Base-by-base conservation (phyloP, 2,329 filamentous ascomycete species). In the Penicillium sumatraense region DNA sequence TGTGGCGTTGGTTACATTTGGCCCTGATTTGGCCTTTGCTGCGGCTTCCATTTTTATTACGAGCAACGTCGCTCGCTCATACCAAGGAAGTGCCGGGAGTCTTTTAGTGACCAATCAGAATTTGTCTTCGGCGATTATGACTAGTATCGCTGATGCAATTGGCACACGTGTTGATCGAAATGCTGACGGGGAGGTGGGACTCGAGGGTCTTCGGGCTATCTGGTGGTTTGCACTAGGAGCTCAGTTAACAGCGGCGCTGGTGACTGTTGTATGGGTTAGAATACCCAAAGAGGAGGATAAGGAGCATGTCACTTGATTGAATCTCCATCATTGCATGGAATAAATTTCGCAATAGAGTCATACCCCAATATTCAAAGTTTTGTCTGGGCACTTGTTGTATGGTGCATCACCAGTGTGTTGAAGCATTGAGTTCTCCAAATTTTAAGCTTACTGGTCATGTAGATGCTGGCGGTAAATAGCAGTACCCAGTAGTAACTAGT, bases 31-130 rank as follows among this genome's bases (percentile, higher is more conserved):
- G 49, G 75, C 75, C 24, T 81, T 80, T 54, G 78, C 78, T 0
- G 78, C 78, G 0, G 78, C 78, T 1, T 75, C 75, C n/a, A 80
- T 80, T 41, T 80, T 80, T 64, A 79, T 80, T 54, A 80, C 78
- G 0, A 75, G 71, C 10, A 78, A 72, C 46, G 78, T 81, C 5
- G 72, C 76, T 1, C 61, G 77, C n/a, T 77, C 72, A 1, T 80
- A 80, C 50, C 78, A 81, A 55, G 78, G 77, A 3, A 74, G 72
- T 10, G 78, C 78, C 0, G 78, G 77, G 1, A 79, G 77, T 51
- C 54, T 80, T 54, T 63, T 81, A 4, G 77, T 80, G 1, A 81
- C 77, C 21, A 75, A 79, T 36, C 77, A 81, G 62, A 80, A 80
- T 52, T 63, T 80, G 16, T 76, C 75, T 0, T 70, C 72, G 13